Evolutionary conservation across 2,329 filamentous ascomycete species (phyloP).

Genomic region (Apiospora arundinis): DNA sequence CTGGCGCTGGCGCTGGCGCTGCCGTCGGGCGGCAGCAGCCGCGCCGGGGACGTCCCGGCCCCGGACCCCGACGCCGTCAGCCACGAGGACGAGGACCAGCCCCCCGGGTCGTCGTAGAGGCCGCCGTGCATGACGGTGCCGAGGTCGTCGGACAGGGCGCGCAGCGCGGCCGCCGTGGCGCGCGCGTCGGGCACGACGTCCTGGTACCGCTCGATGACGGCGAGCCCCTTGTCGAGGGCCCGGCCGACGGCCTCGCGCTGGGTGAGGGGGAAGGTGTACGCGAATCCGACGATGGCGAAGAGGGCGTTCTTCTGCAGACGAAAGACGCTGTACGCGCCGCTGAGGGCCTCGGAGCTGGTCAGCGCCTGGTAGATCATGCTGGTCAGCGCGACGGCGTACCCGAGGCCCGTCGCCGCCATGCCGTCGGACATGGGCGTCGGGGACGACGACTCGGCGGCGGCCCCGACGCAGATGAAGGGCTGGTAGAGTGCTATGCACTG

Average conservation of each 20-base stretch:
- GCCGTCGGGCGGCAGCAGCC: not conserved
- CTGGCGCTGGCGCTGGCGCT: too few species aligned
- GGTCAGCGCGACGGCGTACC: slow-evolving; percentile 29
- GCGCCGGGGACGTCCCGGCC: not conserved
- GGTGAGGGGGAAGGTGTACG: slow-evolving; percentile 27
- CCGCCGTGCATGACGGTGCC: slow-evolving; percentile 3
- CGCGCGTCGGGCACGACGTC: slow-evolving; percentile 24
- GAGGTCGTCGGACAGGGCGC: slow-evolving; percentile 24
- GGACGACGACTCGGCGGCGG: slow-evolving; percentile 15
- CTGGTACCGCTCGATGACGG: slow-evolving; percentile 22
- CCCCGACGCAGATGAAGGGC: slow-evolving; percentile 28
- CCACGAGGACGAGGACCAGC: slow-evolving; percentile 20
- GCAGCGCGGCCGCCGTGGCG: slow-evolving; percentile 13
- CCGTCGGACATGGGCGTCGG: slow-evolving; percentile 25
- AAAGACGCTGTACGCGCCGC: slow-evolving; percentile 27
- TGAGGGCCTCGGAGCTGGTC: slow-evolving; percentile 22
- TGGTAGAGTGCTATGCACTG: slow-evolving; percentile 28
- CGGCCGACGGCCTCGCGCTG: not conserved
- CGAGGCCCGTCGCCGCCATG: slow-evolving; percentile 23
- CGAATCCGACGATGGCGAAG: slow-evolving; percentile 30
- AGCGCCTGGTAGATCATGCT: slow-evolving; percentile 27
- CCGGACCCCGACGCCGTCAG: not conserved
- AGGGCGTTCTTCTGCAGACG: slow-evolving; percentile 31
- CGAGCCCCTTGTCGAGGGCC: slow-evolving; percentile 26
- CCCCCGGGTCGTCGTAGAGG: not conserved